phyloP scores from a whole-genome alignment of 2,329 filamentous ascomycete genomes.

The Colletotrichum falcatum region DNA sequence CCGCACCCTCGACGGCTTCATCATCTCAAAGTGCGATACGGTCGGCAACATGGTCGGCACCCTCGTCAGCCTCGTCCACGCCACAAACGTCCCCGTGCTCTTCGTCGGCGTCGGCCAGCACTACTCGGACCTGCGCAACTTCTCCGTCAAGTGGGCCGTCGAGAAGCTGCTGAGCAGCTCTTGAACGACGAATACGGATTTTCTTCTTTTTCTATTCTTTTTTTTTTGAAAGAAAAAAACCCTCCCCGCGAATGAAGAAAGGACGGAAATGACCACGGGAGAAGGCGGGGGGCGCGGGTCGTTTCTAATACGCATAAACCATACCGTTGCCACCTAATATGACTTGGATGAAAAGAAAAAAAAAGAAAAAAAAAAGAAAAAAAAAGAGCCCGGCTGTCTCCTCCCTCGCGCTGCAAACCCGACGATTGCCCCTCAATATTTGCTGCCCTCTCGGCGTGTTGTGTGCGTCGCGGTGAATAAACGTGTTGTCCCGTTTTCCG shows the following conservation, averaged over 20 bases:
- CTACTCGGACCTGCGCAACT: conserved; percentile 75
- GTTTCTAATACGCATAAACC: background rate
- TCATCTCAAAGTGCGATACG: conserved; percentile 98
- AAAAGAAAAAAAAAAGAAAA: background rate
- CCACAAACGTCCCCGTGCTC: conserved; percentile 94
- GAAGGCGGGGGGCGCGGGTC: background rate
- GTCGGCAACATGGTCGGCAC: conserved; percentile 99
- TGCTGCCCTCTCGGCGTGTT: background rate
- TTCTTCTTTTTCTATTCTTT: too few relatives aligned
- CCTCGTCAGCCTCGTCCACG: conserved; percentile 96
- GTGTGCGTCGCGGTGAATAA: background rate
- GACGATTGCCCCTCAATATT: background rate
- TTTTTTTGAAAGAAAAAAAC: too few relatives aligned
- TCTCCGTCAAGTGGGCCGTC: conserved; percentile 77
- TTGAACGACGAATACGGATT: too few relatives aligned
- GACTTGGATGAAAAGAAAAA: conserved; percentile 1
- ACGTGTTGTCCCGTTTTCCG: background rate
- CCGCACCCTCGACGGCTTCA: conserved; percentile 90
- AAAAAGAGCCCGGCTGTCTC: background rate
- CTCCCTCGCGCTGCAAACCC: background rate
- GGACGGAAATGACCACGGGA: background rate
- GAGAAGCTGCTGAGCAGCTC: conserved; percentile 70
- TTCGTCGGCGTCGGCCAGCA: conserved; percentile 85
- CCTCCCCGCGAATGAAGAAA: background rate
- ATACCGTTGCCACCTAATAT: background rate